Base-by-base conservation (phyloP, 2,329 filamentous ascomycete species). In the Pyrenophora tritici-repentis region DNA sequence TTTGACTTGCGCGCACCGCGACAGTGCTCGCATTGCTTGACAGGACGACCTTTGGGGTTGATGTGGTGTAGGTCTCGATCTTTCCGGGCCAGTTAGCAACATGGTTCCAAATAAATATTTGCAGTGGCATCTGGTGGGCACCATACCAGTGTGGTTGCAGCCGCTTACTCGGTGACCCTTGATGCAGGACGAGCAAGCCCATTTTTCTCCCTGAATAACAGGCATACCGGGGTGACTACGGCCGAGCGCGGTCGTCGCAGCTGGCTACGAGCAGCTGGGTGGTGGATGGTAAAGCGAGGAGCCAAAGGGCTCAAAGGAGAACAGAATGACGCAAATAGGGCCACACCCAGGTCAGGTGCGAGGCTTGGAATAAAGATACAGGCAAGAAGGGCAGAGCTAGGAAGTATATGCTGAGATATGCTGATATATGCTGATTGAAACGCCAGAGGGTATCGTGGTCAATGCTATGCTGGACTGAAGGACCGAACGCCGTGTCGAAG, bases 151-250 rank as follows among this genome's bases (percentile, higher is more conserved):
- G 77, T 99, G 94, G 76, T 93, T 91, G 82, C 94, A 99, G 75
- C 94, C 96, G 87, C 92, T 97, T 73, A 99, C 94, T 74, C 94
- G 90, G 81, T 99, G 94, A 73, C 94, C 94, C 77, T 94, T 89
- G 74, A 99, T 91, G 80, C 94, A 99, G 79, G 92, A 92, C 80
- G 96, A 90, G 82, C 93, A 97, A 78, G 93, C 93, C 81, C 86
- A 97, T 82, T 97, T 97, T 81, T 96, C 91, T 76, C 93, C 93
- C 82, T 96, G 87, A 62, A 75, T 66, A 46, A 75, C 58, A 61
- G 73, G 71, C 71, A 74, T 74, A 55, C 61, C 70, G 62, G 55
- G 50, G 47, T 13, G 34, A 29, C 50, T 51, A 67, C 68, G 69
- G 70, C 69, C 68, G 63, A 57, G 54, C 56, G 62, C 67, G 66